Evolutionary conservation across 768 basidiomycete genomes (phyloP).

Genomic region (Thelephora ganbajun): DNA sequence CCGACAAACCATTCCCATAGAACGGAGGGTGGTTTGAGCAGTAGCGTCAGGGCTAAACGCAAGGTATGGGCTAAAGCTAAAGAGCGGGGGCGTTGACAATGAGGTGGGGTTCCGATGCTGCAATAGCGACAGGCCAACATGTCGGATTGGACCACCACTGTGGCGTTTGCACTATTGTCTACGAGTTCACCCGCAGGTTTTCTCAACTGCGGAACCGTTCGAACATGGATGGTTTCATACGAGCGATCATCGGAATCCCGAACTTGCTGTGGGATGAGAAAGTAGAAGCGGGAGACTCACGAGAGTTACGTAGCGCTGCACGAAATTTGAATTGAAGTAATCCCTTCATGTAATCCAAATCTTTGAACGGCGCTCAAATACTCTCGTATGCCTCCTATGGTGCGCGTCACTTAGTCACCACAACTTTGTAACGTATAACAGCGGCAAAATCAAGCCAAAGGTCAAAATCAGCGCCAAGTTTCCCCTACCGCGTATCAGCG

Average conservation of each 20-base stretch:
- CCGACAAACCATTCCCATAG: conserved; percentile 69
- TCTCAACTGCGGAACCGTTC: not conserved
- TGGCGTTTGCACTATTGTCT: conserved; percentile 44
- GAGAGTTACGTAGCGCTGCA: conserved; percentile 71
- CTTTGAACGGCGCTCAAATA: too few species aligned
- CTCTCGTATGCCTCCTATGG: too few species aligned
- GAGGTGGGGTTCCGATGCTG: too few species aligned
- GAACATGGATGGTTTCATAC: conserved; percentile 30
- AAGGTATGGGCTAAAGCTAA: conserved; percentile 71
- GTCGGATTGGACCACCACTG: conserved; percentile 82
- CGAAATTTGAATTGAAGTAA: conserved; percentile 65
- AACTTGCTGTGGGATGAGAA: conserved; percentile 42
- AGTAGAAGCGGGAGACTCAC: conserved; percentile 11
- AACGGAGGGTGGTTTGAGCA: conserved; percentile 89
- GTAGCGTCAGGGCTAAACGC: conserved; percentile 62
- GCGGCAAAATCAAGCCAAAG: too few species aligned
- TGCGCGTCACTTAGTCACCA: too few species aligned
- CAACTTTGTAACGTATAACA: too few species aligned
- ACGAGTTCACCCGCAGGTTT: conserved; percentile 39
- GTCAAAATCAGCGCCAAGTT: too few species aligned
- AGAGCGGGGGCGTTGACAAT: too few species aligned
- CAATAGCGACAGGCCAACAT: conserved; percentile 80
- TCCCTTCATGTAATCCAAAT: too few species aligned
- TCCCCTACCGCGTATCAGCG: too few species aligned
- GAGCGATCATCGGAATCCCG: conserved; percentile 70